These are phyloP conservation scores for Colletotrichum sp. DNA, from an alignment of 2,329 filamentous ascomycete species.

Conservation along the genomic window DNA sequence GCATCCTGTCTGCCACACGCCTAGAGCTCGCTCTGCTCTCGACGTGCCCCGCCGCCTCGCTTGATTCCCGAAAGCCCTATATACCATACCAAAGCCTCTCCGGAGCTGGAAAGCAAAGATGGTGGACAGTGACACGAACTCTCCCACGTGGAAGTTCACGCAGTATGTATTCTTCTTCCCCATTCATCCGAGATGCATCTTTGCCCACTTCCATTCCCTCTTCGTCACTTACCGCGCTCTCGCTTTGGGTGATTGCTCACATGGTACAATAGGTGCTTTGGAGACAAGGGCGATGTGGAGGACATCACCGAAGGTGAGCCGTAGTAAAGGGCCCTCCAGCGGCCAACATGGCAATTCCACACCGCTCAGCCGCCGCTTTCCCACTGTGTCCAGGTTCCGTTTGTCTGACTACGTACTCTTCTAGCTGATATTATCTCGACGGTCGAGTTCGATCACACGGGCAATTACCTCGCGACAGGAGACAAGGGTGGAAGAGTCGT, in stretches of 20 bases:
- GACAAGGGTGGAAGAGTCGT: conserved; percentile 88
- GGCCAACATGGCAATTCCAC: background rate
- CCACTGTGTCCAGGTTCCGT: conserved; percentile 14
- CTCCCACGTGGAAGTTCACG: conserved; percentile 99
- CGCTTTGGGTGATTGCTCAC: conserved; percentile 27
- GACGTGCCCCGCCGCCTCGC: conserved; percentile 11
- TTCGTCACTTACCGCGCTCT: background rate
- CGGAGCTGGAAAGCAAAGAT: conserved; percentile 63
- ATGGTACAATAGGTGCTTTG: conserved; percentile 79
- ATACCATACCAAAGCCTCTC: background rate
- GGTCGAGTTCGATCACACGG: conserved; percentile 89
- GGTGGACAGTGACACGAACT: conserved; percentile 93
- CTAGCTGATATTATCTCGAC: conserved; percentile 90
- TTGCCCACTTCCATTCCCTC: background rate
- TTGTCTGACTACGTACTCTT: conserved; percentile 28
- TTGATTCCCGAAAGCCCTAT: background rate
- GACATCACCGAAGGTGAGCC: conserved; percentile 92
- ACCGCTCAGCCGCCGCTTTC: background rate
- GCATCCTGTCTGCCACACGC: background rate
- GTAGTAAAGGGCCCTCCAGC: background rate
- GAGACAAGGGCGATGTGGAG: conserved; percentile 99
- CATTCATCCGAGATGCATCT: background rate
- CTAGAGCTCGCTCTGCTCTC: background rate
- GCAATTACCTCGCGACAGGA: conserved; percentile 88
- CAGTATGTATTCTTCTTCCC: conserved; percentile 70